phyloP scores from a whole-genome alignment of 2,329 filamentous ascomycete genomes.

The Cordyceps tenuipes region DNA sequence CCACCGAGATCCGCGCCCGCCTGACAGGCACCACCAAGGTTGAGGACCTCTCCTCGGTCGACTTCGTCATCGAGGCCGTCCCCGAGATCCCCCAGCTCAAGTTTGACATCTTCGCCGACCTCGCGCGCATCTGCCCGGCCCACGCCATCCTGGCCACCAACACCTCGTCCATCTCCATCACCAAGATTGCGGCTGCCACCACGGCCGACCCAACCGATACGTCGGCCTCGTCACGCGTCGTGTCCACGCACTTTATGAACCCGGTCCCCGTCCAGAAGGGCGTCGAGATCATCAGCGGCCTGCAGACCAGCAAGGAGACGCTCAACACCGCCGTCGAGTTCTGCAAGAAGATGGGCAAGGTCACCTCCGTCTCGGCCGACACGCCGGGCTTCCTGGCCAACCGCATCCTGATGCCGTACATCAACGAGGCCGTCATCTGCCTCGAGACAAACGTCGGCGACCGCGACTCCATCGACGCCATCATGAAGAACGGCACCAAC shows the following conservation, averaged over 20 bases:
- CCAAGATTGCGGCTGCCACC: conserved; percentile 84
- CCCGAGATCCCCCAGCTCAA: conserved; percentile 88
- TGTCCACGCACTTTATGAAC: conserved; percentile 99
- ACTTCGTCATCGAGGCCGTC: conserved; percentile 97
- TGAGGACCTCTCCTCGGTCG: conserved; percentile 69
- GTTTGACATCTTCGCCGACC: conserved; percentile 72
- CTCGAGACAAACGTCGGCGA: conserved; percentile 85
- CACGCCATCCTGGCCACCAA: conserved; percentile 94
- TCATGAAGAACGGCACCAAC: conserved; percentile 99
- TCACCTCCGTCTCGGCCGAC: conserved; percentile 79
- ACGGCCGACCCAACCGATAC: conserved; percentile 70
- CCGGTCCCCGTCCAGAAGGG: conserved; percentile 94
- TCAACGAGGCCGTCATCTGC: conserved; percentile 96
- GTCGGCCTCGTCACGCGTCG: conserved; percentile 74
- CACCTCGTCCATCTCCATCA: conserved; percentile 98
- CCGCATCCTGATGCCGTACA: conserved; percentile 96
- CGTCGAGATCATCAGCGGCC: conserved; percentile 90
- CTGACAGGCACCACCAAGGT: conserved; percentile 65
- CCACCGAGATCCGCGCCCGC: conserved; percentile 61
- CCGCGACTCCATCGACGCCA: conserved; percentile 87
- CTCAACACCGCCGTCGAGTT: conserved; percentile 76
- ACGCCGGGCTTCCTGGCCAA: conserved; percentile 93
- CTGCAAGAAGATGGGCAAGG: conserved; percentile 87
- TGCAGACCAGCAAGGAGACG: conserved; percentile 81
- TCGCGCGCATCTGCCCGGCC: conserved; percentile 72